Evolutionary conservation across 345 rosid species (phyloP), one percentile per base, ranked within the genome.

Genomic region (Salix arbutifolia): DNA sequence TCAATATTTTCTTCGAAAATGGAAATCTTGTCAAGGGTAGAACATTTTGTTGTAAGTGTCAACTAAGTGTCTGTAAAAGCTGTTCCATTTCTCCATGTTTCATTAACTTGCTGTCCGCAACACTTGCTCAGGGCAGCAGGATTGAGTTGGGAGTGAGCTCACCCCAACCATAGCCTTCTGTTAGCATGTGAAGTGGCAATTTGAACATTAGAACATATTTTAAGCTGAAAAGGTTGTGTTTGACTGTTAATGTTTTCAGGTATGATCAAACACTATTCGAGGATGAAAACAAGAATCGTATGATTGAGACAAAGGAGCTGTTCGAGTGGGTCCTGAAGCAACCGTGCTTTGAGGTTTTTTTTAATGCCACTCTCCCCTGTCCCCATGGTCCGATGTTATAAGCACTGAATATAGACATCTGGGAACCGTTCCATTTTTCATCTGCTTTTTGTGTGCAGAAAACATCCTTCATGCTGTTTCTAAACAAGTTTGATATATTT

Each of bases 241-340:
- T 40, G 53, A 58, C 64, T 58, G 64, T n/a, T 23, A n/a, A 58
- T 23, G 70, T 18, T 78, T 82, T 79, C 80, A 96, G 99, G 90
- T 96, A 93, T 66, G 99, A 96, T 83, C 97, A 93, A 79, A 91
- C 91, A 18, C 94, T 96, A 62, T 96, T 96, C 14, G 98, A 96
- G 83, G 97, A 93, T 65, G 98, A 93, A 78, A 86, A 88, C 72
- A 92, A 88, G 88, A 96, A 92, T 81, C 88, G 98, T 64, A 90
- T 96, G 99, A 86, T 89, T 88, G 99, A 92, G 85, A 90, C 99
- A 1, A 96, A 88, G 83, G 97, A 96, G 74, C 90, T 96, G 14
- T 94, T 94, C 61, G 94, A 96, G 72, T 96, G 99, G 99, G 97
- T 96, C 79, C 83, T 96, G 78, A 96, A 92, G 89, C 98, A 96